These are phyloP conservation scores for Sclerotinia subarctica DNA, from an alignment of 2,329 filamentous ascomycete genomes.

Conservation along the genomic window DNA sequence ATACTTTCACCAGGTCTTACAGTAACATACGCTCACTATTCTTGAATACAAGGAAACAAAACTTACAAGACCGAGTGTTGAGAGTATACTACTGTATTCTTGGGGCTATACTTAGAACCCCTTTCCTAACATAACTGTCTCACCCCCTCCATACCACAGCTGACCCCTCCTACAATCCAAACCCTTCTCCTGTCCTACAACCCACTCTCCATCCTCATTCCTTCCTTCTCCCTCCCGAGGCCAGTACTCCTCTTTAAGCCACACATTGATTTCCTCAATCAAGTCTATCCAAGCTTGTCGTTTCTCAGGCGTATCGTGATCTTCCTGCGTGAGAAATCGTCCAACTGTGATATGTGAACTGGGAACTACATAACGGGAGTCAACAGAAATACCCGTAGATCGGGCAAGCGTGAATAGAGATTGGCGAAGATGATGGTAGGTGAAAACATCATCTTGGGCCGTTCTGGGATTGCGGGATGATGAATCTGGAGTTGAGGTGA, in stretches of 20 bases:
- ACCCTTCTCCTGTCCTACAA: constrained; percentile 81
- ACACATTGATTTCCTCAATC: constrained; percentile 74
- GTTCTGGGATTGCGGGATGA: constrained; percentile 30
- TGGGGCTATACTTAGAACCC: constrained; percentile 47
- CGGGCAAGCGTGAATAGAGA: constrained; percentile 67
- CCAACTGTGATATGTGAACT: constrained; percentile 87
- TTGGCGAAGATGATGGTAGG: constrained; percentile 84
- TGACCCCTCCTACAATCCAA: constrained; percentile 71
- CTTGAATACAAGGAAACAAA: too few species aligned
- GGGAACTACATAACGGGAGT: constrained; percentile 80
- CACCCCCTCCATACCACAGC: constrained; percentile 85
- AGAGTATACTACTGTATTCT: not conserved
- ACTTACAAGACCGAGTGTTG: too few species aligned
- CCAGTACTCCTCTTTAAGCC: constrained; percentile 72
- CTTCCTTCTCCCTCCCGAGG: constrained; percentile 43
- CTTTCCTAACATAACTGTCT: constrained; percentile 62
- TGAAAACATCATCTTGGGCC: constrained; percentile 62
- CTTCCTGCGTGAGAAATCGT: constrained; percentile 68
- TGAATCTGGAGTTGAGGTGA: constrained; percentile 26
- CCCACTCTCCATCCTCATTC: constrained; percentile 66
- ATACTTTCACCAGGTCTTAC: too few species aligned
- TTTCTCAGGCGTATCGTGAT: constrained; percentile 52
- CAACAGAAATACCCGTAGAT: constrained; percentile 64
- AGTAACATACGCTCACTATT: too few species aligned
- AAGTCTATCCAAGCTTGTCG: constrained; percentile 61